phyloP scores from a whole-genome alignment of 2,329 filamentous ascomycete species.

The Dothideomycetes sp. region DNA sequence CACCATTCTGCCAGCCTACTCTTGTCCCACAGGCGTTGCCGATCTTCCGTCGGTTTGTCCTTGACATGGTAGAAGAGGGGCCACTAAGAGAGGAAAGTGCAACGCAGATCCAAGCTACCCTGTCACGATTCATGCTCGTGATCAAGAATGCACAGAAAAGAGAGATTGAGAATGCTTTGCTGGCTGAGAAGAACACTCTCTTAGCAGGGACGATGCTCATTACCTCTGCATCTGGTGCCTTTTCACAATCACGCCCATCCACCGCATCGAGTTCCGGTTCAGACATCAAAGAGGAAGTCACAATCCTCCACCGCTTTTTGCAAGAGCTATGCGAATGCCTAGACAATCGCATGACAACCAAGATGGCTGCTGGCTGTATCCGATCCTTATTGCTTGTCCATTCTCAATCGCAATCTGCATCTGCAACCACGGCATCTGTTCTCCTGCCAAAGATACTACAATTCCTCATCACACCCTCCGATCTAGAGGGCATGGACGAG shows the following conservation, averaged over 20 bases:
- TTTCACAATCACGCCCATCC: too few relatives aligned
- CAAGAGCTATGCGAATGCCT: constrained; percentile 80
- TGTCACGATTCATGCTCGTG: constrained; percentile 73
- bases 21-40: constrained; percentile 85
- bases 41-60: constrained; percentile 80
- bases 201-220: constrained; percentile 82
- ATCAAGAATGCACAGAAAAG: constrained; percentile 65
- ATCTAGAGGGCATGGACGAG: constrained; percentile 68
- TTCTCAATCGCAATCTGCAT: constrained; percentile 45
- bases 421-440: constrained; percentile 59
- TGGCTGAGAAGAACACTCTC: constrained; percentile 87
- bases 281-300: constrained; percentile 64
- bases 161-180: constrained; percentile 64
- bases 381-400: constrained; percentile 67
- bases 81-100: constrained; percentile 32
- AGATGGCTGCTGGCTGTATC: constrained; percentile 82
- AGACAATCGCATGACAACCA: constrained; percentile 68
- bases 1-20: constrained; percentile 72
- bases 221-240: constrained; percentile 57
- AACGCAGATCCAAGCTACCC: constrained; percentile 73
- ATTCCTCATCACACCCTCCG: constrained; percentile 54
- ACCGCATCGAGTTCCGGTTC: too few relatives aligned
- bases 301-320: constrained; percentile 50
- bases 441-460: constrained; percentile 64
- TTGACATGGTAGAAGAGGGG: not conserved